phyloP scores from a whole-genome alignment of 208 protist genomes.

The Herpetomonas tarakana region DNA sequence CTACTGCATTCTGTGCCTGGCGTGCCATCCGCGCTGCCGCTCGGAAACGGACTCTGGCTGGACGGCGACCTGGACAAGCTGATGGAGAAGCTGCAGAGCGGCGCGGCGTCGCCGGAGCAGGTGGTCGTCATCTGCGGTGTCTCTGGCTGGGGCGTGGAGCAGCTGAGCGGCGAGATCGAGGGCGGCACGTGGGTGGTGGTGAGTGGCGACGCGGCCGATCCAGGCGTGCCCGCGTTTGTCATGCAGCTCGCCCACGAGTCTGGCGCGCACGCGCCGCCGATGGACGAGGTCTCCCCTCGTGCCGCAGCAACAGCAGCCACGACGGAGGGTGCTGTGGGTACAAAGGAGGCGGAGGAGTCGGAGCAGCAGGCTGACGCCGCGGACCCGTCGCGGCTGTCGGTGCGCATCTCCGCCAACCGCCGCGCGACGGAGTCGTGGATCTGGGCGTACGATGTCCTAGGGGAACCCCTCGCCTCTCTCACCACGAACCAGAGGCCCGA shows the following conservation, averaged over 20 bases:
- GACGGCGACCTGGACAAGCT: conserved; percentile 70
- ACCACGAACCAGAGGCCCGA: conserved; percentile 31
- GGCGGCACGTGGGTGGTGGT: conserved; percentile 71
- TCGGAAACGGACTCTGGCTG: conserved; percentile 60
- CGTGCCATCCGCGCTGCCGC: conserved; percentile 52
- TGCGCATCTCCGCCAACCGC: conserved; percentile 1
- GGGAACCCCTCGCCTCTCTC: conserved; percentile 45
- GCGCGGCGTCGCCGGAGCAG: conserved; percentile 45
- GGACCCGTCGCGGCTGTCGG: not conserved
- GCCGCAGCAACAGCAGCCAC: conserved; percentile 1
- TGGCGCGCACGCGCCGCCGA: conserved; percentile 10
- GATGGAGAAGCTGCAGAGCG: conserved; percentile 48
- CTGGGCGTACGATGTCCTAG: conserved; percentile 51
- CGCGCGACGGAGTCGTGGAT: conserved; percentile 41
- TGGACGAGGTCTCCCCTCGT: not conserved
- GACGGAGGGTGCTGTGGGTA: not conserved
- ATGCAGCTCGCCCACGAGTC: conserved; percentile 41
- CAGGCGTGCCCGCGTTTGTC: conserved; percentile 41
- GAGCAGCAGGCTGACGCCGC: not conserved
- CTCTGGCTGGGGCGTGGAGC: conserved; percentile 67
- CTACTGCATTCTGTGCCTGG: conserved; percentile 69
- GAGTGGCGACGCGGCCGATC: conserved; percentile 18
- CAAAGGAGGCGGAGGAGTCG: not conserved
- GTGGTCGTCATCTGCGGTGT: conserved; percentile 78
- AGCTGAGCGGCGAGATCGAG: conserved; percentile 75